Evolutionary conservation across 306 rosid species (phyloP).

Genomic region (Casuarina cunninghamiana): DNA sequence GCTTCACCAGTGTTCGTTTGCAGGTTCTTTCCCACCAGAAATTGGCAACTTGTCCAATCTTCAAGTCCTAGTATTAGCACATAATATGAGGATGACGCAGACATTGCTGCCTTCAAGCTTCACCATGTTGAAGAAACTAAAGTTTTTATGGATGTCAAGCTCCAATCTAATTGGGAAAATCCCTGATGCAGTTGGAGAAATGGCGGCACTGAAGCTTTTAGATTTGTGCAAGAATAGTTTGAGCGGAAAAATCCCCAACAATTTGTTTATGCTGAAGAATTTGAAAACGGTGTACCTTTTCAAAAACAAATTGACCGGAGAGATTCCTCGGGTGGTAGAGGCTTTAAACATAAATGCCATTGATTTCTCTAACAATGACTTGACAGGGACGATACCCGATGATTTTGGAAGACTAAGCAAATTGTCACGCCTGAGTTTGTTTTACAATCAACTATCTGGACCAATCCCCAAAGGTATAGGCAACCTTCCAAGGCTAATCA

Average conservation of each 20-base stretch:
- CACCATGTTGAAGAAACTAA: constrained; percentile 56
- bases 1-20: constrained; percentile 23
- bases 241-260: constrained; percentile 50
- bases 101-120: constrained; percentile 42
- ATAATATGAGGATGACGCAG: constrained; percentile 1
- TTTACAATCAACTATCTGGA: constrained; percentile 47
- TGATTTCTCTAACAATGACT: constrained; percentile 44
- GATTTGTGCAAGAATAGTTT: constrained; percentile 41
- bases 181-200: constrained; percentile 49
- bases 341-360: constrained; percentile 36
- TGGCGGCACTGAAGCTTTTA: constrained; percentile 50
- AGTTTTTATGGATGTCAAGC: constrained; percentile 19
- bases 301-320: constrained; percentile 48
- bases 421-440: constrained; percentile 37
- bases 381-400: constrained; percentile 54
- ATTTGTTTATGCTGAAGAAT: constrained; percentile 50
- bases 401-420: constrained; percentile 55
- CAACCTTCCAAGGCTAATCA: constrained; percentile 41
- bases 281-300: constrained; percentile 38
- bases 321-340: constrained; percentile 51
- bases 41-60: constrained; percentile 64
- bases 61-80: constrained; percentile 34
- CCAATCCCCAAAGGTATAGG: constrained; percentile 59
- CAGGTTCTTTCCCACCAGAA: constrained; percentile 56
- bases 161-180: constrained; percentile 57